Evolutionary conservation across 1,139 yeast species (phyloP), one percentile per base, ranked within the genome.

Genomic region (Debaryomyces nepalensis): DNA sequence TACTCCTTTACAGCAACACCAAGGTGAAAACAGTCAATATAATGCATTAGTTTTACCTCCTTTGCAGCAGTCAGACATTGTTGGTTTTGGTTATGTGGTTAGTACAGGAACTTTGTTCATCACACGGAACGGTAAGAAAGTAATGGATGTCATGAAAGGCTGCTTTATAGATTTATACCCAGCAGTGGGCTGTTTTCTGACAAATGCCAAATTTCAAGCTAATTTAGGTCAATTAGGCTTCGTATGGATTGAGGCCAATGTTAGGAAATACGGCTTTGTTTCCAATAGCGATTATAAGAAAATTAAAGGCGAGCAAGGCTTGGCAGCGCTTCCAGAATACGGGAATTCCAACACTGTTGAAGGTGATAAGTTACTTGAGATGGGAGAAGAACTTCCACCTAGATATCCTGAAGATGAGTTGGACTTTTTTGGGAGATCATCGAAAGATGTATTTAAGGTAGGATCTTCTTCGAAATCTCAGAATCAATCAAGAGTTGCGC

Each of bases 161-260:
- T 78, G 91, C 59, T 84, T 81, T 46, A 75, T 87, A 40, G 95
- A 91, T 57, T 60, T 93, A 56, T 90, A 82, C 56, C 98, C 98
- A 5, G 88, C 95, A 3, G 72, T 93, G n/a, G 99, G 99, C 6
- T 95, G 55, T 77, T 82, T 60, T 67, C 79, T 59, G 81, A 85
- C 54, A 75, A 91, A 43, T 80, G 96, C 63, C 62, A 75, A 82
- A 48, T 77, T 93, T 40, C 86, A 84, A 53, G 91, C 87, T 10
- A 93, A 93, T 60, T 67, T 93, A 44, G 99, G 99, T 1, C 97
- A 90, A 58, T 68, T 83, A 37, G 99, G 98, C 1, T 93, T 82
- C 66, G 97, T 93, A 2, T 91, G 87, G 72, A 88, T 93, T 45
- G 98, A 93, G 63, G 98, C 97, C 5, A 91, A 93, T 61, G 96